Evolutionary conservation across 345 rosid species (phyloP).

Genomic region (Erucastrum elatum): DNA sequence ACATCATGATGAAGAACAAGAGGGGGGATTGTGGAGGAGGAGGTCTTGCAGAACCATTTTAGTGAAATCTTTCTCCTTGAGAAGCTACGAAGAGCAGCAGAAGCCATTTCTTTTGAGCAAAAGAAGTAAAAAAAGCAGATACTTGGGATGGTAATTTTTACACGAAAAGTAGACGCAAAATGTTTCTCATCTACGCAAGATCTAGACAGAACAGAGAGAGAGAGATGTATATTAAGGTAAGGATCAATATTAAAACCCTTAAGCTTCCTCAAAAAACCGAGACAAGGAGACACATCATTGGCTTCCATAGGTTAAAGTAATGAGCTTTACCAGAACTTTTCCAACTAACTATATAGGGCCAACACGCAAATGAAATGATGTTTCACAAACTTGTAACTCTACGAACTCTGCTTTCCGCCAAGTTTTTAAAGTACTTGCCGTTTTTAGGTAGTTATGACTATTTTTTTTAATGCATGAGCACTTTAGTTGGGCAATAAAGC

Average conservation of each 20-base stretch:
- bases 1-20: slow-evolving; percentile 19
- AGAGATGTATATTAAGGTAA: neutral
- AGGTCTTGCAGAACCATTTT: slow-evolving; percentile 4
- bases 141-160: neutral
- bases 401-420: slow-evolving; percentile 14
- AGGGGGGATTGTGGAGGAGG: neutral
- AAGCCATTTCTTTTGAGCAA: neutral
- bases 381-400: slow-evolving; percentile 6
- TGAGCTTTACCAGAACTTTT: neutral
- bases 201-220: neutral
- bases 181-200: neutral
- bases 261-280: neutral
- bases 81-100: slow-evolving; percentile 10
- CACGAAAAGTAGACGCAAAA: neutral
- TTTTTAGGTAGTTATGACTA: no score
- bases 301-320: neutral
- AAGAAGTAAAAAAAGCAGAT: neutral
- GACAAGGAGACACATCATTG: slow-evolving; percentile 6
- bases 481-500: no score
- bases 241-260: neutral
- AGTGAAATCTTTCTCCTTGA: slow-evolving; percentile 16
- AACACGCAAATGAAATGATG: neutral
- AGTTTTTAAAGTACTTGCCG: neutral
- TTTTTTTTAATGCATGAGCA: no score
- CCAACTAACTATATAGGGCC: no score